Conservation (phyloP, 345 rosid species). For the Dipteronia dyeriana region DNA sequence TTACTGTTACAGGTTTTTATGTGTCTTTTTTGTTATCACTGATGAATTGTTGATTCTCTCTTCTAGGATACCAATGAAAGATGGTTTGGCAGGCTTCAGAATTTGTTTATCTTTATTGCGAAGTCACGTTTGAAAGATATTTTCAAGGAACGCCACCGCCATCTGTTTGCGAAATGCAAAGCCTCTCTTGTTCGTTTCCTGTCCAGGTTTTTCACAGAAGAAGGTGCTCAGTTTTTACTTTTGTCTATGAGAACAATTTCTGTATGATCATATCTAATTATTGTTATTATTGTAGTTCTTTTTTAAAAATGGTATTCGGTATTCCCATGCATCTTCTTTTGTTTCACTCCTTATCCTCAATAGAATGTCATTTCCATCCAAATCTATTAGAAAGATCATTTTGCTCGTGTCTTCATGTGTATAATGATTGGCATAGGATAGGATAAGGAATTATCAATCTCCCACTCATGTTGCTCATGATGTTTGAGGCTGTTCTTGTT, state of each 20-base stretch:
- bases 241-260: background rate
- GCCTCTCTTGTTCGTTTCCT: conserved; percentile 66
- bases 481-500: background rate
- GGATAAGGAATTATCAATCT: background rate
- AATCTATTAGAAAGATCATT: background rate
- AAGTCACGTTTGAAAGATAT: conserved; percentile 50
- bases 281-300: background rate
- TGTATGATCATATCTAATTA: background rate
- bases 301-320: background rate
- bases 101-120: conserved; percentile 67
- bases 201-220: conserved; percentile 56
- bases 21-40: background rate
- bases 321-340: background rate
- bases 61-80: conserved; percentile 56
- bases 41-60: background rate
- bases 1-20: background rate
- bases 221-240: conserved; percentile 48
- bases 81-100: conserved; percentile 41
- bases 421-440: background rate
- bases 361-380: background rate
- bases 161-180: conserved; percentile 59
- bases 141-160: conserved; percentile 66
- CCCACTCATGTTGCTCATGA: background rate
- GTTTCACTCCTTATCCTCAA: background rate
- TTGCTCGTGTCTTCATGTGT: background rate